A percentile compares a stretch with the other conserved stretches of the same genome.
Evolutionary conservation across 2,329 filamentous ascomycete species (phyloP).

Genomic region (Thielaviopsis populi): DNA sequence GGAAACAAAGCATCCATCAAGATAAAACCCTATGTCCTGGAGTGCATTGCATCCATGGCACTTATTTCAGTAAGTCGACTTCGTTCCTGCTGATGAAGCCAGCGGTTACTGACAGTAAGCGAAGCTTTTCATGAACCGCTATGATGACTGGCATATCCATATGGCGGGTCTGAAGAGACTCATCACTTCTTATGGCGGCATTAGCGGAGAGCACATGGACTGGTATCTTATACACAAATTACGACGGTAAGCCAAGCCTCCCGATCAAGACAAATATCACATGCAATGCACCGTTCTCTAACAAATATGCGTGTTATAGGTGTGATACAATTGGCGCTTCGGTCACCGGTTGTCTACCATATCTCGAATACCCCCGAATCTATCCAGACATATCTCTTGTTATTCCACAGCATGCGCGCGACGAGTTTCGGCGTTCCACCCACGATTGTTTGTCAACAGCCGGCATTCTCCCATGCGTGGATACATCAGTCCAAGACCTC

Average conservation of each 20-base stretch:
- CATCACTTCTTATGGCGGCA: slow-evolving; percentile 11
- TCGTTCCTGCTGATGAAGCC: background rate
- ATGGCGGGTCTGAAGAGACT: slow-evolving; percentile 16
- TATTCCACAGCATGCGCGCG: slow-evolving; percentile 4
- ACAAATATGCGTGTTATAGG: background rate
- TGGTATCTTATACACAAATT: slow-evolving; percentile 17
- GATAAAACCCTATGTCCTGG: slow-evolving; percentile 13
- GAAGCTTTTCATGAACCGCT: slow-evolving; percentile 14
- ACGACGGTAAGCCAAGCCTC: slow-evolving; percentile 9
- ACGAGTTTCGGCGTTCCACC: slow-evolving; percentile 3
- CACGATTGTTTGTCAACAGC: slow-evolving; percentile 4
- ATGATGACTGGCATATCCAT: slow-evolving; percentile 16
- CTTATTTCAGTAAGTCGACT: slow-evolving; percentile 14
- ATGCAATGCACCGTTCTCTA: background rate
- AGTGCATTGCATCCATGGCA: slow-evolving; percentile 16
- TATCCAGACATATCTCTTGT: slow-evolving; percentile 13
- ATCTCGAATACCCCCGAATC: slow-evolving; percentile 15
- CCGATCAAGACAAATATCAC: no score
- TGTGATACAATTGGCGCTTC: slow-evolving; percentile 13
- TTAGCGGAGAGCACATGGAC: slow-evolving; percentile 10
- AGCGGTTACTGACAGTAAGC: background rate
- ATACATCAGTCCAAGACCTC: slow-evolving; percentile 5
- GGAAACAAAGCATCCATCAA: slow-evolving; percentile 12
- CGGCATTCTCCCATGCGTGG: slow-evolving; percentile 13
- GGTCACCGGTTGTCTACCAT: slow-evolving; percentile 12